Conservation (phyloP, 371 early-diverging fungal species). For the Phascolomyces articulosus region DNA sequence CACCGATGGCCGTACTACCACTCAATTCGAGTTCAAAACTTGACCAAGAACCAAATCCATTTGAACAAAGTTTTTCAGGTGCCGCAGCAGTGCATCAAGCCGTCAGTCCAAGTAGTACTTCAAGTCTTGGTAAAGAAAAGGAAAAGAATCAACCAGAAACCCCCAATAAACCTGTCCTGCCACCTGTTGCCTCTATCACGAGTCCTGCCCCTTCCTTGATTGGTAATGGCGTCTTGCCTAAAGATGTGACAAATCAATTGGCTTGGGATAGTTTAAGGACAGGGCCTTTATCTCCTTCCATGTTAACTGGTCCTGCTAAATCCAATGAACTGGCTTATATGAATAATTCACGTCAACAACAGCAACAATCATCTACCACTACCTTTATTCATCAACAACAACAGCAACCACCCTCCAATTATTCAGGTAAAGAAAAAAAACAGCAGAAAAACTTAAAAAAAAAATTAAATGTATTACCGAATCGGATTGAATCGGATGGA, state of each 20-base stretch:
- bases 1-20: conserved; percentile 44
- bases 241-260: conserved; percentile 48
- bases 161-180: conserved; percentile 25
- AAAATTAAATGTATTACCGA: too few relatives aligned
- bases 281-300: conserved; percentile 78
- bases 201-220: conserved; percentile 38
- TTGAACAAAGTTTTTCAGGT: conserved; percentile 81
- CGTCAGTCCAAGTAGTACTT: conserved; percentile 15
- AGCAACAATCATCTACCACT: neutral
- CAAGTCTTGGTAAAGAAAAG: conserved; percentile 6
- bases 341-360: conserved; percentile 16
- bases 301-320: conserved; percentile 69
- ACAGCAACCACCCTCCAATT: neutral
- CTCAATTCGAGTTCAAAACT: conserved; percentile 60
- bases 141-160: conserved; percentile 3
- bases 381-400: neutral
- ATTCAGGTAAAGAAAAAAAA: neutral
- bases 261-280: conserved; percentile 72
- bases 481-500: too few relatives aligned
- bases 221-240: conserved; percentile 41
- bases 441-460: neutral
- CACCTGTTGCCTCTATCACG: conserved; percentile 47
- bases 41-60: conserved; percentile 85
- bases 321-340: conserved; percentile 17
- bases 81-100: conserved; percentile 4